These are phyloP conservation scores for Panaeolus papilionaceus DNA, from an alignment of 768 basidiomycete genomes.

Conservation along the genomic window DNA sequence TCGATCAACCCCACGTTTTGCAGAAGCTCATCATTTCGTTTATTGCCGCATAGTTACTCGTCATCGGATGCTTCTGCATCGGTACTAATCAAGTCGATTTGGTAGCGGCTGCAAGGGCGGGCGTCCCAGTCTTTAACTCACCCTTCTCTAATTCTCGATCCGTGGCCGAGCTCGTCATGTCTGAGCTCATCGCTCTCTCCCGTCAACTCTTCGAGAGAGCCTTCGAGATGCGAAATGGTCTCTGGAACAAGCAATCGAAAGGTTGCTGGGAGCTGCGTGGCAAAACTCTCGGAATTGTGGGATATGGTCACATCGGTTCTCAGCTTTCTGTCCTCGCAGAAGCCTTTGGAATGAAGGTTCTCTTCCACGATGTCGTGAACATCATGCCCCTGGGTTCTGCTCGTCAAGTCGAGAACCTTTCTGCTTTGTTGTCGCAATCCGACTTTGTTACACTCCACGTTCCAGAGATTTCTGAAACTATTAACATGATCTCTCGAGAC, in stretches of 20 bases:
- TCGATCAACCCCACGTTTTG: conserved; percentile 6
- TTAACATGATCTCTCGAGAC: conserved; percentile 83
- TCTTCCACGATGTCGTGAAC: conserved; percentile 95
- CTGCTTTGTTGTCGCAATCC: conserved; percentile 73
- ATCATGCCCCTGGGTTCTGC: conserved; percentile 98
- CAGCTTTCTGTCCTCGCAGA: conserved; percentile 98
- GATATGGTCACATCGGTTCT: conserved; percentile 98
- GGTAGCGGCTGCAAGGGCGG: conserved; percentile 77
- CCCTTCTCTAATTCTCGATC: conserved; percentile 99
- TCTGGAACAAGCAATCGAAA: conserved; percentile 99
- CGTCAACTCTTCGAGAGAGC: conserved; percentile 92
- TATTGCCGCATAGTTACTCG: conserved; percentile 70
- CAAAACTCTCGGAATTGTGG: conserved; percentile 97
- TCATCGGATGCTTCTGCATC: conserved; percentile 99
- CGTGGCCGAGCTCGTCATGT: conserved; percentile 96
- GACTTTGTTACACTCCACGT: conserved; percentile 98
- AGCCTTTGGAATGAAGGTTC: conserved; percentile 92
- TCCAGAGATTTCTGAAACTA: conserved; percentile 95
- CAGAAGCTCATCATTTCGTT: conserved; percentile 1
- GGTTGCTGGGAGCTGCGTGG: conserved; percentile 98
- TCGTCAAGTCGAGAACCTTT: conserved; percentile 83
- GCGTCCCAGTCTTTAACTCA: conserved; percentile 98
- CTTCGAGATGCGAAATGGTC: conserved; percentile 84
- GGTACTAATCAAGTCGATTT: conserved; percentile 99
- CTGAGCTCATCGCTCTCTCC: conserved; percentile 92